Base-by-base conservation (phyloP, 1,284 basidiomycete species). In the Tausonia pullulans region DNA sequence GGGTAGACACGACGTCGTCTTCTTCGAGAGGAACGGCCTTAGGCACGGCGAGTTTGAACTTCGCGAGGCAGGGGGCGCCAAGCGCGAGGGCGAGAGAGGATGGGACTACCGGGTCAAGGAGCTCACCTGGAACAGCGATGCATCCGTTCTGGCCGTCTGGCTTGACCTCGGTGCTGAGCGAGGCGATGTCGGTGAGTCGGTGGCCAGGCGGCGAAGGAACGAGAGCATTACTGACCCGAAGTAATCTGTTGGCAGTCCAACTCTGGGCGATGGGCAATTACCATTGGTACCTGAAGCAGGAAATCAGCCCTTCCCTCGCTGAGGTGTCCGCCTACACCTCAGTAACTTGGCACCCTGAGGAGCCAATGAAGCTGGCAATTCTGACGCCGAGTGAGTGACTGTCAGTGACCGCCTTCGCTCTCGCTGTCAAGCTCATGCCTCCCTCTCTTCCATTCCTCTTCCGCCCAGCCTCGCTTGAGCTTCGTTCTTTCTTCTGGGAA, bases 241-340 rank as follows among this genome's bases (percentile, higher is more conserved):
- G 27, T 27, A 27, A 1, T 27, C 7, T 5, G 60, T 63, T 63
- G 48, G 14, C 69, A 86, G 90, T 98, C 27, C 96, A 99, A 77
- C 78, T 98, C 2, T 99, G 93, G 92, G 89, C 91, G 0, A 91
- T 82, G 40, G 87, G 88, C 58, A 99, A 99, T 75, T 98, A 96
- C 75, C 88, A 97, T 74, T 97, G 94, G 89, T 92, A 95, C 76
- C 81, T 98, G 65, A 96, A 96, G 75, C 89, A 93, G 73, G 90
- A 94, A 72, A 79, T 95, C 58, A 69, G 72, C 11, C 67, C 72
- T 3, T 61, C 69, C 5, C 70, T 67, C n/a, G 72, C 74, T 6
- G 51, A 43, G n/a, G 55, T 55, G 11, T 76, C 74, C 16, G 81
- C 82, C 49, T 89, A 91, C 71, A 86, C 83, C 0, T 83, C 81